Percentiles rank a stretch among this genome's conserved stretches.
Evolutionary conservation across 805 yeast genomes (phyloP).

Genomic region (Isabelozyma heimii): DNA sequence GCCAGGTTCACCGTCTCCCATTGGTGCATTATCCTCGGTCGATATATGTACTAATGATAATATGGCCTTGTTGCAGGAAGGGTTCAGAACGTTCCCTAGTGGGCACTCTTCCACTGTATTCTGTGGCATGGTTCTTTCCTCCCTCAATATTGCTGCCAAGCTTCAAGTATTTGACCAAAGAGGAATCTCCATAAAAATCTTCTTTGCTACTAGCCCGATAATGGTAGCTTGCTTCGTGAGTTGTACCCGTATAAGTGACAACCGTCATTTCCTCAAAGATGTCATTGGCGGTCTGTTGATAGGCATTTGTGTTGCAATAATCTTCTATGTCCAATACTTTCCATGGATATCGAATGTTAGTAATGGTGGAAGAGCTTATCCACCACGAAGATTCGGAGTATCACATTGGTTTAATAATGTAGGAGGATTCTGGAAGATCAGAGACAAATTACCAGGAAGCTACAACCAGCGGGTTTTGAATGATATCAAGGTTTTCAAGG

Average conservation of each 20-base stretch:
- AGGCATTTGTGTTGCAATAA: constrained; percentile 30
- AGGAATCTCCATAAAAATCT: constrained; percentile 29
- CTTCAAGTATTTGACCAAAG: constrained; percentile 33
- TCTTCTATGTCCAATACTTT: constrained; percentile 41
- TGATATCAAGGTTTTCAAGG: constrained; percentile 1
- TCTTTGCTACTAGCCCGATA: constrained; percentile 33
- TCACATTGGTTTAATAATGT: constrained; percentile 19
- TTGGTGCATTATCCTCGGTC: constrained; percentile 10
- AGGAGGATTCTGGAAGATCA: constrained; percentile 37
- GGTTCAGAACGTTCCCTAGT: constrained; percentile 26
- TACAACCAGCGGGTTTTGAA: constrained; percentile 18
- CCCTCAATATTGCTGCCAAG: constrained; percentile 31
- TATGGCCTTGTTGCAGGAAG: constrained; percentile 16
- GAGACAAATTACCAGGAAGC: constrained; percentile 23
- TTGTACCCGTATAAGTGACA: constrained; percentile 46
- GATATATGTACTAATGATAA: constrained; percentile 14
- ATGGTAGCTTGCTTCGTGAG: constrained; percentile 32
- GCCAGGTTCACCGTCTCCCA: constrained; percentile 9
- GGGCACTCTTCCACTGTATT: constrained; percentile 29
- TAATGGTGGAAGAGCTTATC: constrained; percentile 39
- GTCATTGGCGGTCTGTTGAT: constrained; percentile 37
- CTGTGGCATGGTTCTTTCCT: constrained; percentile 31
- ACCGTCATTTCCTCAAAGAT: constrained; percentile 42
- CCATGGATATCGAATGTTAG: constrained; percentile 26
- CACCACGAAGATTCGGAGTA: constrained; percentile 40